Evolutionary conservation across 768 basidiomycete genomes (phyloP), one percentile per base, ranked within the genome.

Genomic region (Hygrocybe punicea): DNA sequence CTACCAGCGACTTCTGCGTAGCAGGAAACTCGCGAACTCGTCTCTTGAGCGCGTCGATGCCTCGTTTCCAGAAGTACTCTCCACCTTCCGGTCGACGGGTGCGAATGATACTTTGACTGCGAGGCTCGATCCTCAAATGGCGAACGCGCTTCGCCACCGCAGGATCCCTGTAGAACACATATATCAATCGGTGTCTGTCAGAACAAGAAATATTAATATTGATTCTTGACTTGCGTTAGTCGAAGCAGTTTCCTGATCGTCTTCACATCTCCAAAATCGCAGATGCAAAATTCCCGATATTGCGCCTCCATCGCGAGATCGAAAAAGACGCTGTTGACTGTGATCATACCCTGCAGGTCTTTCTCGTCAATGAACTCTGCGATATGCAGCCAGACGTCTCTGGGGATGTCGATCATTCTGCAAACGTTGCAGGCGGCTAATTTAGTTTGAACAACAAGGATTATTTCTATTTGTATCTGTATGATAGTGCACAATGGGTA

Each of bases 81-180:
- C 19, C 7, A 13, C 17, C 21, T 44, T 19, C 33, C 36, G 4
- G 55, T 46, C 45, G 17, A 17, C 53, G 35, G 36, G 53, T 50
- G 49, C 36, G 56, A 50, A 48, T 58, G 60, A 29, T 2, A 34
- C 29, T 55, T 58, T 21, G 62, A 50, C 11, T 60, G 40, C 58
- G 40, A 1, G 63, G 63, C 21, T 56, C 58, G 19, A 64, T 44
- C 10, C 39, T 51, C 11, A 67, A 58, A 9, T 24, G 34, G n/a
- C 60, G 65, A n/a, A 71, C 64, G 21, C 67, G 65, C 19, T 57
- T 63, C 6, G 66, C 67, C 23, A 65, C 58, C n/a, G 40, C 58
- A 10, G 64, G 64, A 46, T 69, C 64, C 24, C 67, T 69, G 37
- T 13, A 33, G 11, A 24, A 36, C 25, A 6, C 4, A n/a, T 33